These are phyloP conservation scores for Zymoseptoria passerinii DNA, from an alignment of 2,329 filamentous ascomycete genomes.

Conservation along the genomic window DNA sequence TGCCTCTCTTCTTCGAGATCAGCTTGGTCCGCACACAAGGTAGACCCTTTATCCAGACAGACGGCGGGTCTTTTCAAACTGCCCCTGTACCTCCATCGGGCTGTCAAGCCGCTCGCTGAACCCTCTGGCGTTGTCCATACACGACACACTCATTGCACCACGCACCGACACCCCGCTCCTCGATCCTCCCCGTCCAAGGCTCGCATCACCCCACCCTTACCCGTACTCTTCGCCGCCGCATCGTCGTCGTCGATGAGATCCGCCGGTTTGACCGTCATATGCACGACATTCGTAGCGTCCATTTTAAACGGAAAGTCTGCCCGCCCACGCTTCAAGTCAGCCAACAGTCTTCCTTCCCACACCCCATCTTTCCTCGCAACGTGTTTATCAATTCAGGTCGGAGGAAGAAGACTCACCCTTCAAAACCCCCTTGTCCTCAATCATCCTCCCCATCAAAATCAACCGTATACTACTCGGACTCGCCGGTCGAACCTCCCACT, in stretches of 20 bases:
- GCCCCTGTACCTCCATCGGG: too few relatives aligned
- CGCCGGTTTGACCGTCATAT: constrained; percentile 85
- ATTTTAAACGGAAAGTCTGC: constrained; percentile 71
- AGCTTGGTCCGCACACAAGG: too few relatives aligned
- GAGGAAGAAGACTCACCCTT: too few relatives aligned
- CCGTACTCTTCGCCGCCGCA: constrained; percentile 61
- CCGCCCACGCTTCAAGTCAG: not conserved
- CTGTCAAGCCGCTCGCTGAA: too few relatives aligned
- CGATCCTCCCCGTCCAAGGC: constrained; percentile 43
- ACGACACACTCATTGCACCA: constrained; percentile 42
- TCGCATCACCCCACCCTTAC: constrained; percentile 42
- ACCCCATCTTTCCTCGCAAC: not conserved
- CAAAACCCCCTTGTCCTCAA: constrained; percentile 79
- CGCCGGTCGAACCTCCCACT: constrained; percentile 81
- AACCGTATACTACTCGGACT: constrained; percentile 83
- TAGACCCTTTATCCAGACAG: too few relatives aligned
- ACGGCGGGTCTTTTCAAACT: too few relatives aligned
- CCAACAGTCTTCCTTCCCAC: not conserved
- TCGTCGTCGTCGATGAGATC: constrained; percentile 68
- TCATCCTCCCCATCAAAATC: constrained; percentile 82
- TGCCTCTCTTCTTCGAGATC: too few relatives aligned
- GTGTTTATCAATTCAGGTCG: too few relatives aligned
- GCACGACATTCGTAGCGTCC: constrained; percentile 74
- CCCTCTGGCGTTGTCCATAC: not conserved
- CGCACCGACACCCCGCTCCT: constrained; percentile 56